Percentiles rank a stretch among this genome's conserved stretches.
Conservation (phyloP, 1,139 yeast genomes). For the Saccharomyces uvarum region DNA sequence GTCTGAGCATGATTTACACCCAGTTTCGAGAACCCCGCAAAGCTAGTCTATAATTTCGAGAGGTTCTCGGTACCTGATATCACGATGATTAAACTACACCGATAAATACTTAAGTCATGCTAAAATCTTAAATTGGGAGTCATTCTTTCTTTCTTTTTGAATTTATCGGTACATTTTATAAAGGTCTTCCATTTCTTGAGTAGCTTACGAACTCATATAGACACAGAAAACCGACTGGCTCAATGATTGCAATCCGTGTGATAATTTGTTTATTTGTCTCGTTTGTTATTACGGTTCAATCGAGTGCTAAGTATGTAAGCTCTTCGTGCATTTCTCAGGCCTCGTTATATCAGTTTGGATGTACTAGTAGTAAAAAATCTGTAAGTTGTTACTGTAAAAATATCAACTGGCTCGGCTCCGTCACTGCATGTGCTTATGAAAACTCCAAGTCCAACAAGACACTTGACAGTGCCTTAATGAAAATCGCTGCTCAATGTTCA, state of each 20-base stretch:
- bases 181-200: background rate
- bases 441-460: constrained; percentile 24
- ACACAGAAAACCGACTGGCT: background rate
- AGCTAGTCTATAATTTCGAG: background rate
- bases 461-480: constrained; percentile 34
- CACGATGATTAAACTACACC: background rate
- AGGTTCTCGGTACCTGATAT: background rate
- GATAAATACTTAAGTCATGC: background rate
- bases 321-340: constrained; percentile 37
- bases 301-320: constrained; percentile 27
- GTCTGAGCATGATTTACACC: background rate
- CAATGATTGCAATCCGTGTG: background rate
- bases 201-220: background rate
- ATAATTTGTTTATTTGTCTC: background rate
- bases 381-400: constrained; percentile 31
- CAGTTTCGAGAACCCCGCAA: background rate
- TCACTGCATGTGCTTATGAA: constrained; percentile 34
- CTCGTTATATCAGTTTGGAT: constrained; percentile 37
- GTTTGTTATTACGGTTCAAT: constrained; percentile 27
- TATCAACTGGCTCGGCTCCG: constrained; percentile 36
- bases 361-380: constrained; percentile 27
- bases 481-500: constrained; percentile 33
- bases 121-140: background rate
- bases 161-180: too few species aligned
- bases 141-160: background rate